Conservation (phyloP, 108 stramenopile species). For the Schizochytrium sp. region DNA sequence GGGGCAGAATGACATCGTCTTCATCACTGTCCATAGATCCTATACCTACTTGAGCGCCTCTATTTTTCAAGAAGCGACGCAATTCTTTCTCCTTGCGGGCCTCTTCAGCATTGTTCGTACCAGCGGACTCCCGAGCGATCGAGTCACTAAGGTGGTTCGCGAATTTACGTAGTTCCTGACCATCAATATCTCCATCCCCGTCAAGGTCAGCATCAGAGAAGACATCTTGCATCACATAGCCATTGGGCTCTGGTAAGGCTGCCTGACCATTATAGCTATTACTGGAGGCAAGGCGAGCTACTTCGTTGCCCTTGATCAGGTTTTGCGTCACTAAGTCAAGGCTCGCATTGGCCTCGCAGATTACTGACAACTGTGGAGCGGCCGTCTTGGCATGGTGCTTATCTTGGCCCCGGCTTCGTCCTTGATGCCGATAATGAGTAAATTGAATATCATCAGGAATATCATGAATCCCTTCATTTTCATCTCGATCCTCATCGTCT, state of each 20-base stretch:
- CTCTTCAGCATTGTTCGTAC: background rate
- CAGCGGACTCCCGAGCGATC: background rate
- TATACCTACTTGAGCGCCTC: slow-evolving; percentile 32
- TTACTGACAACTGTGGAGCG: background rate
- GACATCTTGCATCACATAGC: background rate
- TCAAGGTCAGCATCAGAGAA: slow-evolving; percentile 29
- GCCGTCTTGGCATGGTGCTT: background rate
- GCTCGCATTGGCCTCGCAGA: too few relatives aligned
- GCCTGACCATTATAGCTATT: background rate
- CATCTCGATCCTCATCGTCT: background rate
- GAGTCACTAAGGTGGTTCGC: background rate
- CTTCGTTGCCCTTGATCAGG: background rate
- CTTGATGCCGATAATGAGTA: background rate
- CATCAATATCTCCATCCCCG: slow-evolving; percentile 49
- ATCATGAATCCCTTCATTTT: background rate
- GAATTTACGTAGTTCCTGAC: background rate
- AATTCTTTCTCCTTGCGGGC: background rate
- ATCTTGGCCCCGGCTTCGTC: background rate
- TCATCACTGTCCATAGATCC: slow-evolving; percentile 20
- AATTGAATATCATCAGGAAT: background rate
- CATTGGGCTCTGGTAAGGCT: background rate
- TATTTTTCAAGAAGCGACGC: slow-evolving; percentile 8
- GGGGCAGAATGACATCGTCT: slow-evolving; percentile 9
- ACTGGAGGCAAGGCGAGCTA: background rate
- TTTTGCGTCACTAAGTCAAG: background rate